Conservation (phyloP, 176 grass and related monocot species). For the Musa acuminata region DNA sequence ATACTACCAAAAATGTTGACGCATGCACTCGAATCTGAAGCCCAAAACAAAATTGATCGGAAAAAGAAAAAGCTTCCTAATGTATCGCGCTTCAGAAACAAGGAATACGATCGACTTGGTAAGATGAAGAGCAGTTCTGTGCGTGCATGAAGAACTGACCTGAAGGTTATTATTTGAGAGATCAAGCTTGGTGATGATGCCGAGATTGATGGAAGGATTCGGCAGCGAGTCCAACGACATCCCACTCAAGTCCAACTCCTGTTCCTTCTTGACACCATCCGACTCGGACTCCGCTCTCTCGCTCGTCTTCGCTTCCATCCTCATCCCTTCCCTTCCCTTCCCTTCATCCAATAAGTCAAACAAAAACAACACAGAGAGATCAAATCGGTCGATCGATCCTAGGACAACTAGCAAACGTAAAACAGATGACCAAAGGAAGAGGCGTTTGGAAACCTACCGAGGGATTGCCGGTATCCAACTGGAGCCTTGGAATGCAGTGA, state of each 20-base stretch:
- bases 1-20: too few relatives aligned
- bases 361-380: neutral
- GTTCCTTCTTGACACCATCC: slow-evolving; percentile 23
- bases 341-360: slow-evolving; percentile 45
- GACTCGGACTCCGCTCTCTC: neutral
- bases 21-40: too few relatives aligned
- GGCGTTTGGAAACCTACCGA: too few relatives aligned
- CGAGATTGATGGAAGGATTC: slow-evolving; percentile 51
- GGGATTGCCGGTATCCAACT: too few relatives aligned
- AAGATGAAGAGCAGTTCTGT: too few relatives aligned
- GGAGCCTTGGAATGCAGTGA: neutral
- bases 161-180: slow-evolving; percentile 93
- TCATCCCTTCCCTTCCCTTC: neutral
- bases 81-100: too few relatives aligned
- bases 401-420: too few relatives aligned
- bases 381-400: too few relatives aligned
- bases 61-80: too few relatives aligned
- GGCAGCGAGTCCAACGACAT: slow-evolving; percentile 69
- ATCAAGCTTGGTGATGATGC: slow-evolving; percentile 65
- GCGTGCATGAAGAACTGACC: slow-evolving; percentile 16
- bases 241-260: slow-evolving; percentile 66
- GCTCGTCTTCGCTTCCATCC: slow-evolving; percentile 33
- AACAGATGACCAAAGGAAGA: too few relatives aligned
- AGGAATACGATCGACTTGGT: too few relatives aligned
- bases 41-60: neutral